Evolutionary conservation across 176 grass and related monocot genomes (phyloP).

Genomic region (Rhipidocladum racemiflorum): DNA sequence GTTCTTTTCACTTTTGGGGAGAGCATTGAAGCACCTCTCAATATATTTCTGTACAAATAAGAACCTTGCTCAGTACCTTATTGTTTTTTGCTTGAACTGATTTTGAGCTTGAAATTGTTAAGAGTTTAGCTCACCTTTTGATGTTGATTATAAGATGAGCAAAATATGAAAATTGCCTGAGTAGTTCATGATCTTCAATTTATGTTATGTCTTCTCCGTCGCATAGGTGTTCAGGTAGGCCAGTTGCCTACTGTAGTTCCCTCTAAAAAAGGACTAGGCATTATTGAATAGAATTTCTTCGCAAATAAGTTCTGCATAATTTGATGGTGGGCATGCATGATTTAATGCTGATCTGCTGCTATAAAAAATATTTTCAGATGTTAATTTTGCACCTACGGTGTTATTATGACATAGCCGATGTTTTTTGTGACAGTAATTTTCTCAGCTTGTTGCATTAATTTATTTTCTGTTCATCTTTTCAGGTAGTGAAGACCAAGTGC

Average conservation of each 20-base stretch:
- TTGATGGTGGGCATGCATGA: not conserved
- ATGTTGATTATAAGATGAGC: not conserved
- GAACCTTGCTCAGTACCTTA: too few species aligned
- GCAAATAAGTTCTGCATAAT: not conserved
- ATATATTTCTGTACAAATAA: too few species aligned
- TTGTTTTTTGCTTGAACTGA: too few species aligned
- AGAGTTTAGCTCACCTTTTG: too few species aligned
- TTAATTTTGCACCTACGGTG: not conserved
- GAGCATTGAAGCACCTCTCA: too few species aligned
- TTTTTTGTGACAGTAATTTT: not conserved
- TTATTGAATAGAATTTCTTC: constrained; percentile 6
- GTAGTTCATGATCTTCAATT: not conserved
- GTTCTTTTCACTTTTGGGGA: too few species aligned
- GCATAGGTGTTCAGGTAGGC: not conserved
- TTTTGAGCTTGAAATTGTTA: too few species aligned
- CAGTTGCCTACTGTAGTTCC: not conserved
- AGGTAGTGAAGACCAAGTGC: constrained; percentile 63
- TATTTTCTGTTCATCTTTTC: not conserved
- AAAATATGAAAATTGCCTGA: not conserved
- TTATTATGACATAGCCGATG: not conserved
- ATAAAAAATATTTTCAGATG: not conserved
- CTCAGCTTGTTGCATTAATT: not conserved
- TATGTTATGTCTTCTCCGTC: not conserved
- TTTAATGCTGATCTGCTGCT: constrained; percentile 13
- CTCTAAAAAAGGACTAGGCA: not conserved